Evolutionary conservation across 2,329 filamentous ascomycete species (phyloP).

Genomic region (Cytospora piceae): DNA sequence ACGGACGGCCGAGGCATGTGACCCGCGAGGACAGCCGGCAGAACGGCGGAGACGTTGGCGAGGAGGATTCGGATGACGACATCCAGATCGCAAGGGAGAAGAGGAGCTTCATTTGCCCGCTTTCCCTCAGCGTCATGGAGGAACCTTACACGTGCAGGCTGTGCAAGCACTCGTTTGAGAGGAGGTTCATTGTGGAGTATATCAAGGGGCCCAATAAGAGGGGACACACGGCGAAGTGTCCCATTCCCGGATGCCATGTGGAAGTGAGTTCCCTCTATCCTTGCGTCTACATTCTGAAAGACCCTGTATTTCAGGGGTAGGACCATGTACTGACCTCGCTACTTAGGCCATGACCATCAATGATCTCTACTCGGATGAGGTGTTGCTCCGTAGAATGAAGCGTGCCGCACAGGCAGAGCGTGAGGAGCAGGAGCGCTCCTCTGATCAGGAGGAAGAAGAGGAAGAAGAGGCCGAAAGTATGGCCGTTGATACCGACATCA

Average conservation of each 20-base stretch:
- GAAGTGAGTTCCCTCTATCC: constrained; percentile 46
- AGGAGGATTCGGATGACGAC: constrained; percentile 62
- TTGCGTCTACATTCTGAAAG: neutral
- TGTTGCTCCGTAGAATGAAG: constrained; percentile 61
- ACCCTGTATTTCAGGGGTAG: too few relatives aligned
- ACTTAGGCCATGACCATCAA: constrained; percentile 43
- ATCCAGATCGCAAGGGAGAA: constrained; percentile 67
- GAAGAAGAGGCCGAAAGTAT: constrained; percentile 1
- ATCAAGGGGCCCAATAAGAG: constrained; percentile 40
- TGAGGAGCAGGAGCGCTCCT: constrained; percentile 49
- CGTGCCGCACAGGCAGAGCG: constrained; percentile 52
- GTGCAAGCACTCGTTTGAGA: constrained; percentile 77
- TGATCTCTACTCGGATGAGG: constrained; percentile 61
- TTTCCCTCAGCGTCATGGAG: constrained; percentile 66
- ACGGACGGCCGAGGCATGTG: constrained; percentile 44
- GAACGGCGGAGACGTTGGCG: constrained; percentile 35
- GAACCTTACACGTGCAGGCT: constrained; percentile 68
- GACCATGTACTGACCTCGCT: constrained; percentile 13
- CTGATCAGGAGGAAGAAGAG: constrained; percentile 39
- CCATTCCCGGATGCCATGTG: constrained; percentile 63
- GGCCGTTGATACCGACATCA: neutral
- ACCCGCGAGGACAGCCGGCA: constrained; percentile 22
- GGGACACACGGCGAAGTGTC: constrained; percentile 56
- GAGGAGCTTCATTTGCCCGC: constrained; percentile 69
- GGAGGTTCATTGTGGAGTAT: constrained; percentile 61